These are phyloP conservation scores for Fraxinus nigra DNA, from an alignment of 305 asterid species.

Conservation along the genomic window DNA sequence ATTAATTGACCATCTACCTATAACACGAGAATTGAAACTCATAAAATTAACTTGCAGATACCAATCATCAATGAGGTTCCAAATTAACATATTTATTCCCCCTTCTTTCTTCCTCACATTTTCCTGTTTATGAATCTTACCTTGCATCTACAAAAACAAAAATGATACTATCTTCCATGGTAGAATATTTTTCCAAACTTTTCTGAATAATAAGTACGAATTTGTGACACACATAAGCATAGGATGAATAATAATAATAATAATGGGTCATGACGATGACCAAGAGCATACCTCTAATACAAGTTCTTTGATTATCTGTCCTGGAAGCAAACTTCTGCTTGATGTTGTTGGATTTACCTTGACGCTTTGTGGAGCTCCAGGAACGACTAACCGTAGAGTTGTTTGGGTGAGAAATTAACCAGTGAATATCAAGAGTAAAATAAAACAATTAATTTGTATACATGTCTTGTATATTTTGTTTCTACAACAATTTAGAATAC, in stretches of 20 bases:
- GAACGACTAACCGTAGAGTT: conserved; percentile 42
- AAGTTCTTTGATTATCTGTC: conserved; percentile 48
- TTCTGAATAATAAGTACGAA: neutral
- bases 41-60: neutral
- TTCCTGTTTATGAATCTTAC: neutral
- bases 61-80: neutral
- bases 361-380: conserved; percentile 42
- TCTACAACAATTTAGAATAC: conserved; percentile 25
- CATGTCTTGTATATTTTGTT: neutral
- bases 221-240: neutral
- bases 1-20: neutral
- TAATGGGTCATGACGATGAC: neutral
- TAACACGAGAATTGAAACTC: neutral
- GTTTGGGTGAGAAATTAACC: conserved; percentile 16
- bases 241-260: neutral
- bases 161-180: neutral
- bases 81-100: neutral
- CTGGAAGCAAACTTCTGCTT: conserved; percentile 43
- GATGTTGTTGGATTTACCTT: conserved; percentile 20
- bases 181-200: neutral
- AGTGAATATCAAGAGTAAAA: neutral
- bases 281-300: conserved; percentile 38
- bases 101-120: neutral
- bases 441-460: neutral
- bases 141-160: neutral